phyloP scores from a whole-genome alignment of 345 rosid species.

The Boechera divaricarpa region DNA sequence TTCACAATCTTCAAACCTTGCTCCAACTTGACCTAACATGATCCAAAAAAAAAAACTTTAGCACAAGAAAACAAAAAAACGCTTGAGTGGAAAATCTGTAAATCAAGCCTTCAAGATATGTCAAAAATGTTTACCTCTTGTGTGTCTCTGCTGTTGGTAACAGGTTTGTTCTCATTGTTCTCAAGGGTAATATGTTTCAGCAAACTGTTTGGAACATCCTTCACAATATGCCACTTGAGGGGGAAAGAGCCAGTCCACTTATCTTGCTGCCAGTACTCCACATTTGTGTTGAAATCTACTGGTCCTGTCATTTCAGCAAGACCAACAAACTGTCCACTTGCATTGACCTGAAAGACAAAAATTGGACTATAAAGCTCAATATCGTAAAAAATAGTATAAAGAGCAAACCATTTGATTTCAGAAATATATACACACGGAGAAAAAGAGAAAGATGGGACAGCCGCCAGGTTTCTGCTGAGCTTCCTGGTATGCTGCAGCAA shows the following conservation, averaged over 20 bases:
- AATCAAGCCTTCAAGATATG: neutral
- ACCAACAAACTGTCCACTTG: constrained; percentile 97
- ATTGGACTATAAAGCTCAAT: neutral
- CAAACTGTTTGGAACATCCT: constrained; percentile 92
- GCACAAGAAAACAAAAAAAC: constrained; percentile 16
- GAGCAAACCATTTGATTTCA: neutral
- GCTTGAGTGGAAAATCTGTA: neutral
- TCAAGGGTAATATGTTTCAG: constrained; percentile 91
- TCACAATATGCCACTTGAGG: constrained; percentile 89
- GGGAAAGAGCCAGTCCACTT: constrained; percentile 98
- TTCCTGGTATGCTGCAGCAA: constrained; percentile 87
- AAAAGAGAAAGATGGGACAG: constrained; percentile 83
- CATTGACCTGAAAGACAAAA: constrained; percentile 66
- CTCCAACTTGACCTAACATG: constrained; percentile 63
- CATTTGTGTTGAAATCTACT: constrained; percentile 80
- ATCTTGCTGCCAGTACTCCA: constrained; percentile 95
- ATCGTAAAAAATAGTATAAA: neutral
- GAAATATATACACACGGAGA: constrained; percentile 67
- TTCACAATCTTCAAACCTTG: constrained; percentile 81
- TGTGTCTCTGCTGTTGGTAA: constrained; percentile 93
- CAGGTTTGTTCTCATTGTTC: constrained; percentile 97
- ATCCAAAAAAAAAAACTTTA: neutral
- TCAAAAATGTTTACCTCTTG: constrained; percentile 68
- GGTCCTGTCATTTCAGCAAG: constrained; percentile 90
- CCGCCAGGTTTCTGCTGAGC: constrained; percentile 71